These are phyloP conservation scores for Euphorbia neoarborescens DNA, from an alignment of 441 rosid species.

Conservation along the genomic window DNA sequence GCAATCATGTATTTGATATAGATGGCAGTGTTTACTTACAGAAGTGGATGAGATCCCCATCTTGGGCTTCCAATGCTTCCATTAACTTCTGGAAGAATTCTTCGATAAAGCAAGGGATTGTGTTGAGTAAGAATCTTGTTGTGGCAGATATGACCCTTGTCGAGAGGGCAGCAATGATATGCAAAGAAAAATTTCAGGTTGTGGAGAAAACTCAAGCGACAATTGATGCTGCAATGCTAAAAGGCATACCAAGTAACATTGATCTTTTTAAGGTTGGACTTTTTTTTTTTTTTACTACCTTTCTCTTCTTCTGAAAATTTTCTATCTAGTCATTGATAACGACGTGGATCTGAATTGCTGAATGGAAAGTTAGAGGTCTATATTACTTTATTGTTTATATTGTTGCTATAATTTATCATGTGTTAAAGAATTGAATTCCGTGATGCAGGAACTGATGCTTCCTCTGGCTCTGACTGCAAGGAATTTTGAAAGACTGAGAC, in stretches of 20 bases:
- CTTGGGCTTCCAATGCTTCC: constrained; percentile 76
- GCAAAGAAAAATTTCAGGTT: constrained; percentile 56
- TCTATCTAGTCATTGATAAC: not conserved
- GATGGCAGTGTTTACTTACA: constrained; percentile 88
- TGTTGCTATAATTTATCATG: not conserved
- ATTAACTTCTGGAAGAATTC: constrained; percentile 68
- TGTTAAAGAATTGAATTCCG: not conserved
- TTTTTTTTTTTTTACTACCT: not conserved
- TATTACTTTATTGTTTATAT: not conserved
- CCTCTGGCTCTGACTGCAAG: constrained; percentile 53
- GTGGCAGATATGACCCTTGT: constrained; percentile 65
- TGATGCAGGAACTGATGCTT: constrained; percentile 70
- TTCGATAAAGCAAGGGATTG: constrained; percentile 48
- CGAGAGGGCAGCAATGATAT: constrained; percentile 66
- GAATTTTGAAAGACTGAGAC: constrained; percentile 62
- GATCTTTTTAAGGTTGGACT: constrained; percentile 80
- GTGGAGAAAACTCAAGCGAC: constrained; percentile 93
- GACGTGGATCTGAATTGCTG: not conserved
- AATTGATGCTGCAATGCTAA: constrained; percentile 78
- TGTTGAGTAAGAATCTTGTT: constrained; percentile 71
- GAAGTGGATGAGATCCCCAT: constrained; percentile 88
- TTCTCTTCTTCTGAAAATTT: not conserved
- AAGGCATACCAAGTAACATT: constrained; percentile 95
- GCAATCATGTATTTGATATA: constrained; percentile 52
- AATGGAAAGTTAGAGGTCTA: not conserved